Base-by-base conservation (phyloP, 2,329 filamentous ascomycete genomes). In the Xylariaceae sp. region DNA sequence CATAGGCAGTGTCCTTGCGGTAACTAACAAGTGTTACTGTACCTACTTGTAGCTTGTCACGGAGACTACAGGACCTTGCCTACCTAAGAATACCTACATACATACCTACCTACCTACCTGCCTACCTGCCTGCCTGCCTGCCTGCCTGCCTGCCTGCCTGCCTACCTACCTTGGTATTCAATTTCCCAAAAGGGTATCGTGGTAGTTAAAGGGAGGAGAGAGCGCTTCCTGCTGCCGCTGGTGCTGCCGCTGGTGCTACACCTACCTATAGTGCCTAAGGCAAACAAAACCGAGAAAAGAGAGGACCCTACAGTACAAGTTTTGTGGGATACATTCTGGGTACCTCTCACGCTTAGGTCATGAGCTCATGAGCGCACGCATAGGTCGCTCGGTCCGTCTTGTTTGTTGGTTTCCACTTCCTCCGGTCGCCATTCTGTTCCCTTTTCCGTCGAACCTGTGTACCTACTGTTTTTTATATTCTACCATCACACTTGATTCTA, bases 21-120 rank as follows among this genome's bases (percentile, higher is more conserved):
- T 43, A 43, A 43, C 41, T 43, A 43, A 43, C 41, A n/a, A 29
- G 22, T 43, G 41, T 43, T 43, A 43, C 41, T 43, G 41, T 43
- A 29, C 40, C 32, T 15, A 15, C 30, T 21, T 43, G 41, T 43
- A 29, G 41, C 41, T 26, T 8, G 41, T 29, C 41, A 43, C 41
- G 10, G 6, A 30, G 39, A 22, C 8, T 21, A 41, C 39, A 41
- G 39, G 16, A 36, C 13, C 32, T 36, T 36, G 15, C 5, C 8
- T n/a, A n/a, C 32, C 13, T 36, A 30, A 30, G 29, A 10, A 30
- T 30, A 30, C 7, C 6, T 30, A 30, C 29, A 30, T 30, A 30
- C 29, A 10, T 30, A n/a, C n/a, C n/a, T n/a, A n/a, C n/a, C n/a
- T n/a, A n/a, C n/a, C n/a, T n/a, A n/a, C n/a, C n/a, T n/a, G 8